These are phyloP conservation scores for Fagopyrum esculentum DNA, from an alignment of 148 eudicot species.

Conservation along the genomic window DNA sequence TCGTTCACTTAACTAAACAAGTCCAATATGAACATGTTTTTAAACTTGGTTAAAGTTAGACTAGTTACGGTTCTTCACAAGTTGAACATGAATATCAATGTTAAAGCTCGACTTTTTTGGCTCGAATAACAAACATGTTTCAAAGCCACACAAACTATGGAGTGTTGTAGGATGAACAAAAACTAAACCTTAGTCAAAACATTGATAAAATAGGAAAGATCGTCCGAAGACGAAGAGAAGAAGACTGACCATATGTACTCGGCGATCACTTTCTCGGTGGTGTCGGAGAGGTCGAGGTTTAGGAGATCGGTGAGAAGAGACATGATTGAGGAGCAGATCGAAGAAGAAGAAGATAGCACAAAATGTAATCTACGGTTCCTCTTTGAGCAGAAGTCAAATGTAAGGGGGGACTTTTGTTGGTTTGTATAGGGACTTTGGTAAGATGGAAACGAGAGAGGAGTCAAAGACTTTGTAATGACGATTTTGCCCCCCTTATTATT, in stretches of 20 bases:
- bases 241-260: constrained; percentile 17
- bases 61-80: too few species aligned
- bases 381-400: neutral
- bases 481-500: neutral
- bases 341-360: neutral
- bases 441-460: neutral
- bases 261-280: constrained; percentile 16
- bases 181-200: neutral
- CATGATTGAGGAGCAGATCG: constrained; percentile 11
- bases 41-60: too few species aligned
- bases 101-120: too few species aligned
- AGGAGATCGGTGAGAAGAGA: constrained; percentile 15
- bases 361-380: neutral
- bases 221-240: neutral
- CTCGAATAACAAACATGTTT: too few species aligned
- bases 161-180: neutral
- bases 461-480: neutral
- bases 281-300: constrained; percentile 17
- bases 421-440: neutral
- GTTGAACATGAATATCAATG: too few species aligned
- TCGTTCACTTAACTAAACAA: too few species aligned
- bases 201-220: neutral
- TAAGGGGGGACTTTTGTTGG: neutral
- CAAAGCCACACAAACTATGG: too few species aligned
- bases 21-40: too few species aligned